Percentiles rank a stretch among this genome's conserved stretches.
Conservation (phyloP, 305 asterid species). For the Solanum hybrid region DNA sequence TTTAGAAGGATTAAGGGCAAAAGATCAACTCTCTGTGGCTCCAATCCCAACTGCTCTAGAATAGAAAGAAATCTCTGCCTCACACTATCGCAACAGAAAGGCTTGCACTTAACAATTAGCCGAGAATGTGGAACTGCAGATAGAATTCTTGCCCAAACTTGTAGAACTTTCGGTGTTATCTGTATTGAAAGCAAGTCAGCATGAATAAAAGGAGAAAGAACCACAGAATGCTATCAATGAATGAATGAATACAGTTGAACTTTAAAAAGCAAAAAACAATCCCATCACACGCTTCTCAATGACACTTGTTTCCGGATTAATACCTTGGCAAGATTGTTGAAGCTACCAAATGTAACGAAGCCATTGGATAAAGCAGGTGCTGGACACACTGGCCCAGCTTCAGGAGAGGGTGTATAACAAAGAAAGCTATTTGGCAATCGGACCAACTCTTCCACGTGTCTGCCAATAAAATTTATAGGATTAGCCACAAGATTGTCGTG, state of each 20-base stretch:
- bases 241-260: neutral
- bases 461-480: conserved; percentile 30
- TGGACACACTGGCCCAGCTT: conserved; percentile 83
- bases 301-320: neutral
- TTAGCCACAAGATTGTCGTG: neutral
- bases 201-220: conserved; percentile 15
- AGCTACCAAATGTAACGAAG: conserved; percentile 94
- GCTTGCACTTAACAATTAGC: conserved; percentile 93
- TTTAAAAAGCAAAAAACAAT: neutral
- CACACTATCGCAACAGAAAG: conserved; percentile 87
- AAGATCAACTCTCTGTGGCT: conserved; percentile 89
- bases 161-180: conserved; percentile 94
- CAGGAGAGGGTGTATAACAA: conserved; percentile 95
- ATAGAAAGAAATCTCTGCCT: conserved; percentile 72
- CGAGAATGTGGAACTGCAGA: conserved; percentile 93
- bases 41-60: conserved; percentile 90
- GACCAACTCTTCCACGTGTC: conserved; percentile 93
- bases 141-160: conserved; percentile 95
- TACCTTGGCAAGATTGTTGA: conserved; percentile 99
- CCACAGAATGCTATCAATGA: neutral
- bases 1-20: conserved; percentile 93
- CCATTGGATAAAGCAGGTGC: conserved; percentile 92
- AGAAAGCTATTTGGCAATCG: conserved; percentile 79
- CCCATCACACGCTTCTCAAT: neutral
- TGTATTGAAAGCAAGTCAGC: conserved; percentile 14